Evolutionary conservation across 345 rosid species (phyloP).

Genomic region (Salix viminalis): DNA sequence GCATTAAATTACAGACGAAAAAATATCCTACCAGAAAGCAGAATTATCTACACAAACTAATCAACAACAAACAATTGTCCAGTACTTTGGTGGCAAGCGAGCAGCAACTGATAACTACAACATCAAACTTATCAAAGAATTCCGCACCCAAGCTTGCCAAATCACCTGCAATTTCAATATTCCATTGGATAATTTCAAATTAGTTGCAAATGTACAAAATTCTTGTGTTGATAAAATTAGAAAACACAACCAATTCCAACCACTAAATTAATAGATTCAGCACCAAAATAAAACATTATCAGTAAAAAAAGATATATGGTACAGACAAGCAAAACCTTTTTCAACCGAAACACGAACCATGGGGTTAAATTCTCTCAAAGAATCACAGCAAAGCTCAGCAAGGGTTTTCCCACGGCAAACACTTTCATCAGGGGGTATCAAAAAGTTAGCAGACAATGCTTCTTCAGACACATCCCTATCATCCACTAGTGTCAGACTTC

Average conservation of each 20-base stretch:
- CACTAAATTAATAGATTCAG: not conserved
- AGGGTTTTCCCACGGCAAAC: slow-evolving; percentile 51
- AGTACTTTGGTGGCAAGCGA: slow-evolving; percentile 57
- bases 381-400: slow-evolving; percentile 79
- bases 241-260: not conserved
- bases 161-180: slow-evolving; percentile 51
- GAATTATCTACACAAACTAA: not conserved
- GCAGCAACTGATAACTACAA: slow-evolving; percentile 65
- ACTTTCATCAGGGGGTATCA: slow-evolving; percentile 62
- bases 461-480: slow-evolving; percentile 59
- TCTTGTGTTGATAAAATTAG: not conserved
- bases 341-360: slow-evolving; percentile 82
- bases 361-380: slow-evolving; percentile 83
- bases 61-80: not conserved
- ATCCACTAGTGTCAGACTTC: slow-evolving; percentile 81
- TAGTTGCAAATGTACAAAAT: not conserved
- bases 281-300: not conserved
- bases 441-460: slow-evolving; percentile 64
- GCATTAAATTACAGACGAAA: not conserved
- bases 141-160: slow-evolving; percentile 47
- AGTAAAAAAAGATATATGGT: not conserved
- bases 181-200: not conserved
- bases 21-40: not conserved
- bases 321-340: slow-evolving; percentile 45
- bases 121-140: slow-evolving; percentile 72